These are phyloP conservation scores for Fusarium sp. DNA, from an alignment of 2,329 filamentous ascomycete genomes.

Conservation along the genomic window DNA sequence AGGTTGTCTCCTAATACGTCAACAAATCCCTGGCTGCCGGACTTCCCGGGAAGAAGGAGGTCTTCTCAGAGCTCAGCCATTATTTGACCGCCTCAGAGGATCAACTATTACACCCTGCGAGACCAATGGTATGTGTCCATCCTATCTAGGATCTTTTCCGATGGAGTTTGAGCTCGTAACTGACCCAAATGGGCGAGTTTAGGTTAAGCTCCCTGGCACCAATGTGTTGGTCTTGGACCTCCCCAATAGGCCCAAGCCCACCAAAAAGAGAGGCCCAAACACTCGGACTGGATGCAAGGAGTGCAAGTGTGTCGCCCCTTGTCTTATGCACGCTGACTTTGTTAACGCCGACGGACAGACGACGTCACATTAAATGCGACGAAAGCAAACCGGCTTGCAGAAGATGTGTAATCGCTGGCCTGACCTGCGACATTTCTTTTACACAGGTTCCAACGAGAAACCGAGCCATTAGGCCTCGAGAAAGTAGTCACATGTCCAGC, in stretches of 20 bases:
- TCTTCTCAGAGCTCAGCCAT: neutral
- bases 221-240: slow-evolving; percentile 25
- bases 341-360: slow-evolving; percentile 18
- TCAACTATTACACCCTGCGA: neutral
- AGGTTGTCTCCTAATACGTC: neutral
- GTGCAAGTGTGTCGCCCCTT: slow-evolving; percentile 34
- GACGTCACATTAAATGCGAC: slow-evolving; percentile 42
- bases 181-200: neutral
- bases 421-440: slow-evolving; percentile 28
- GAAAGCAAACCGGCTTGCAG: slow-evolving; percentile 35
- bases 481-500: neutral
- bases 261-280: slow-evolving; percentile 33
- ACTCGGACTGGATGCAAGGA: slow-evolving; percentile 37
- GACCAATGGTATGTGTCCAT: neutral
- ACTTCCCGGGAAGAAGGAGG: neutral
- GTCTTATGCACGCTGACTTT: neutral
- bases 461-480: neutral
- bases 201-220: slow-evolving; percentile 23
- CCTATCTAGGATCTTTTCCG: neutral
- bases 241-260: slow-evolving; percentile 11
- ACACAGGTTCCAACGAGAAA: neutral
- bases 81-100: neutral
- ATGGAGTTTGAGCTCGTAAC: neutral
- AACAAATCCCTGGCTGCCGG: neutral
- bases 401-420: slow-evolving; percentile 22